These are phyloP conservation scores for Artomyces pyxidatus DNA, from an alignment of 768 basidiomycete genomes.

Conservation along the genomic window DNA sequence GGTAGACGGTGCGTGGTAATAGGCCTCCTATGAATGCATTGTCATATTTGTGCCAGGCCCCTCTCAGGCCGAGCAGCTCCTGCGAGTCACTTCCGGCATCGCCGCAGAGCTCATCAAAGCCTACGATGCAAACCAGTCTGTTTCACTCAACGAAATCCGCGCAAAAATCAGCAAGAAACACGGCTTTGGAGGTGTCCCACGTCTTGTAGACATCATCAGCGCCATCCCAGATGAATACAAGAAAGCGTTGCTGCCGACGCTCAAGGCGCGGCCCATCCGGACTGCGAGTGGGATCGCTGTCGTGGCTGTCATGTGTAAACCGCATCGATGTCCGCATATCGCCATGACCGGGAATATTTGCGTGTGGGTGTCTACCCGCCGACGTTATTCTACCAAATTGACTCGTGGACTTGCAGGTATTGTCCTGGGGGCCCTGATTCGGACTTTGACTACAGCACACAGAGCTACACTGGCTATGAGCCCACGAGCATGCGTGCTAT, in stretches of 20 bases:
- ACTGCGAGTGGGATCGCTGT: constrained; percentile 99
- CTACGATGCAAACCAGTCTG: constrained; percentile 65
- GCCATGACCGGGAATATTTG: constrained; percentile 99
- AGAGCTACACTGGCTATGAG: constrained; percentile 91
- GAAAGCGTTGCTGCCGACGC: constrained; percentile 79
- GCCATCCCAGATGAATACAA: constrained; percentile 98
- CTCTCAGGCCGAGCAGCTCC: constrained; percentile 83
- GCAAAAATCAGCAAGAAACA: constrained; percentile 86
- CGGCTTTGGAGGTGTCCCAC: constrained; percentile 76
- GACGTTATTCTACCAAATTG: neutral
- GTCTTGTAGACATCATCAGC: constrained; percentile 95
- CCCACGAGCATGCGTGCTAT: constrained; percentile 99
- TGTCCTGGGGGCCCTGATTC: constrained; percentile 99
- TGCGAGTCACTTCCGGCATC: constrained; percentile 90
- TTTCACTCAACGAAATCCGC: constrained; percentile 85
- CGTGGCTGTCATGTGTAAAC: constrained; percentile 99
- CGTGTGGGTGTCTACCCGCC: constrained; percentile 52
- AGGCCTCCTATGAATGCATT: neutral
- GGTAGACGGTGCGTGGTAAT: constrained; percentile 25
- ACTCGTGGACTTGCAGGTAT: constrained; percentile 43
- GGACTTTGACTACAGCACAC: constrained; percentile 99
- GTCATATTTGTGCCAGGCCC: constrained; percentile 37
- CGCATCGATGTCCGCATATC: constrained; percentile 98
- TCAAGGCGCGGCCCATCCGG: constrained; percentile 89
- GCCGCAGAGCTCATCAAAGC: constrained; percentile 90